phyloP scores from a whole-genome alignment of 202 grass and related monocot genomes.

The Setaria italica region DNA sequence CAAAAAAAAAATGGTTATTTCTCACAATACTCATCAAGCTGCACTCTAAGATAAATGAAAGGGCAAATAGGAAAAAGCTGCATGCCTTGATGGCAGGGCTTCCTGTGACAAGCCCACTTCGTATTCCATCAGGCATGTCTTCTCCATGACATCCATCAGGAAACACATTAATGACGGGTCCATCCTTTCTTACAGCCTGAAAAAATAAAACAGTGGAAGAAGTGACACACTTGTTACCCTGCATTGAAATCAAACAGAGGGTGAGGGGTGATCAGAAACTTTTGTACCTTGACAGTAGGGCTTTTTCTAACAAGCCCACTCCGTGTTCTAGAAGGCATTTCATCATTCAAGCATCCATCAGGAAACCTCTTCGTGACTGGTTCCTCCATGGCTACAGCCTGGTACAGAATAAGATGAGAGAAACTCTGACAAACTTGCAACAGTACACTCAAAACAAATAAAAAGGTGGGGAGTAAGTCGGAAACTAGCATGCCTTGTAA shows the following conservation, averaged over 20 bases:
- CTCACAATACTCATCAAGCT: slow-evolving; percentile 3
- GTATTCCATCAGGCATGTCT: slow-evolving; percentile 13
- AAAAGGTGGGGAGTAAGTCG: background rate
- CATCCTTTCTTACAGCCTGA: background rate
- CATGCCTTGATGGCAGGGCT: slow-evolving; percentile 43
- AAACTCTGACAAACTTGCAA: slow-evolving; percentile 1
- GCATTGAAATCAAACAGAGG: background rate
- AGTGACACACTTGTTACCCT: background rate
- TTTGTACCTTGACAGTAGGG: slow-evolving; percentile 28
- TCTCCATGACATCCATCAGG: slow-evolving; percentile 19
- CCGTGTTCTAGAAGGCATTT: slow-evolving; percentile 40
- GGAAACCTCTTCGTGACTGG: background rate
- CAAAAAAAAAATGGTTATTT: slow-evolving; percentile 7
- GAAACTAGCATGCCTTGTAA: slow-evolving; percentile 43
- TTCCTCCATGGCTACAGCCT: slow-evolving; percentile 43
- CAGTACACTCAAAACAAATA: slow-evolving; percentile 13
- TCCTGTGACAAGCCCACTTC: slow-evolving; percentile 33
- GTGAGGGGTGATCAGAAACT: background rate
- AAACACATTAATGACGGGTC: background rate
- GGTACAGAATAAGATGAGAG: slow-evolving; percentile 20
- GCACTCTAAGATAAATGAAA: slow-evolving; percentile 31
- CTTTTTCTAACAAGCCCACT: slow-evolving; percentile 49
- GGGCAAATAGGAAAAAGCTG: slow-evolving; percentile 14
- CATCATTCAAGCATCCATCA: slow-evolving; percentile 37
- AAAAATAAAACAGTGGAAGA: too few relatives aligned